Conservation (phyloP, 2,329 filamentous ascomycete species). For the Penicillium digitatum region DNA sequence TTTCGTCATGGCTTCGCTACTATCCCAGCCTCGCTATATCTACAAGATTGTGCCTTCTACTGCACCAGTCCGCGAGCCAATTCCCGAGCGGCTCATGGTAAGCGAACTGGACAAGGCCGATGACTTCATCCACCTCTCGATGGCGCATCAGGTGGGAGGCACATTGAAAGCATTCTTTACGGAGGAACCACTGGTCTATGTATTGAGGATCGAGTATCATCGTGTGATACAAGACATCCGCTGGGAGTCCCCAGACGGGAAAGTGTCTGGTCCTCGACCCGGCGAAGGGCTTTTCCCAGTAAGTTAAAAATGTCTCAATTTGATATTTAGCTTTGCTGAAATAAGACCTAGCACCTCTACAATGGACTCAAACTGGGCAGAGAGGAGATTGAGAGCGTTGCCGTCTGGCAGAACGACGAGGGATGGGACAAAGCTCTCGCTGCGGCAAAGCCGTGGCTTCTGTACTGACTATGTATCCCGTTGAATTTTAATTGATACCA, state of each 20-base stretch:
- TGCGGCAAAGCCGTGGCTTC: slow-evolving; percentile 35
- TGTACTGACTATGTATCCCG: slow-evolving; percentile 23
- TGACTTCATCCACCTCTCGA: slow-evolving; percentile 41
- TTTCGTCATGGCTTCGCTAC: slow-evolving; percentile 13
- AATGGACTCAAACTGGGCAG: slow-evolving; percentile 38
- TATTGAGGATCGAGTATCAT: slow-evolving; percentile 36
- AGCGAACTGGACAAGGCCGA: slow-evolving; percentile 37
- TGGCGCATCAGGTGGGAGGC: slow-evolving; percentile 36
- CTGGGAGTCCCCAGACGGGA: slow-evolving; percentile 40
- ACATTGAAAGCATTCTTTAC: slow-evolving; percentile 39
- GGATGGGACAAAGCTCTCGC: slow-evolving; percentile 37
- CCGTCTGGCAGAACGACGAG: slow-evolving; percentile 36
- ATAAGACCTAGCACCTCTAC: slow-evolving; percentile 33
- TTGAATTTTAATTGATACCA: neutral
- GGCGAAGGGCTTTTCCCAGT: slow-evolving; percentile 41
- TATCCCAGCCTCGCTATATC: slow-evolving; percentile 30
- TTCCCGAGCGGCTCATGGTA: slow-evolving; percentile 36
- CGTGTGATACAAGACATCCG: slow-evolving; percentile 28
- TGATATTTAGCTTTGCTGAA: neutral
- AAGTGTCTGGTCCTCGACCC: slow-evolving; percentile 35
- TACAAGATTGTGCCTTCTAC: slow-evolving; percentile 41
- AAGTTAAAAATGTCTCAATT: slow-evolving; percentile 13
- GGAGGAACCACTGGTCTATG: slow-evolving; percentile 36
- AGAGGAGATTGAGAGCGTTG: slow-evolving; percentile 38
- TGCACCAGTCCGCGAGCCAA: slow-evolving; percentile 33